Conservation (phyloP, 2,329 filamentous ascomycete species). For the Esteya vermicola region DNA sequence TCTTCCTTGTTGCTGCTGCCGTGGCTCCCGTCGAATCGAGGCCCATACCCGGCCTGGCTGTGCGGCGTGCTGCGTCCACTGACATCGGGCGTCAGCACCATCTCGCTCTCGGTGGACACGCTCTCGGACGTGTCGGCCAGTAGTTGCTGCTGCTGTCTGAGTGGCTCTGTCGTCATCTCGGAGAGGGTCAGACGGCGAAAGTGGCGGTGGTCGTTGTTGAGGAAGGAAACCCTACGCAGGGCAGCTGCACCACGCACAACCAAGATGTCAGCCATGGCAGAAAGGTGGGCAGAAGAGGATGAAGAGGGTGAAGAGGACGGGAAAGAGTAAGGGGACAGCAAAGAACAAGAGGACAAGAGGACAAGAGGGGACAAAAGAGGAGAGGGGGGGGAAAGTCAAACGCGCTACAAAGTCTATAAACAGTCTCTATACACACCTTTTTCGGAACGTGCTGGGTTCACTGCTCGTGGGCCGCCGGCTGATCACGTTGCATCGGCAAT, state of each 20-base stretch:
- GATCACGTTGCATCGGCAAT: too few species aligned
- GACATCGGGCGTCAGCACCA: slow-evolving; percentile 25
- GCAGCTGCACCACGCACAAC: slow-evolving; percentile 25
- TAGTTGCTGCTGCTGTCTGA: slow-evolving; percentile 3
- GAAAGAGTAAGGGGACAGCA: background rate
- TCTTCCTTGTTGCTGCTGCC: background rate
- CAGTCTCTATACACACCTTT: too few species aligned
- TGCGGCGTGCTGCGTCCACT: slow-evolving; percentile 9
- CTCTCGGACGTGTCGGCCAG: slow-evolving; percentile 22
- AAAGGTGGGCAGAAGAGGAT: background rate
- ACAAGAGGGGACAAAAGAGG: background rate
- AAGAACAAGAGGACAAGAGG: background rate
- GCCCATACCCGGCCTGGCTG: background rate
- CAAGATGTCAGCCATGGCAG: slow-evolving; percentile 26
- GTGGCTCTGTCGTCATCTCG: slow-evolving; percentile 34
- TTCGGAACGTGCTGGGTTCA: too few species aligned
- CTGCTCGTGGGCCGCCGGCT: too few species aligned
- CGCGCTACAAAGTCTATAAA: background rate
- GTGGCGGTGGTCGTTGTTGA: slow-evolving; percentile 21
- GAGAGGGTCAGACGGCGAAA: slow-evolving; percentile 21
- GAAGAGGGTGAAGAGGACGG: background rate
- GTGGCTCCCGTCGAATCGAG: background rate
- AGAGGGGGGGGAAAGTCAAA: background rate
- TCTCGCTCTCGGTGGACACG: slow-evolving; percentile 27
- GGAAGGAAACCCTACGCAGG: slow-evolving; percentile 25